Percentiles rank a stretch among this genome's conserved stretches.
phyloP scores from a whole-genome alignment of 176 grass and related monocot genomes.

The Rhynchospora breviuscula region DNA sequence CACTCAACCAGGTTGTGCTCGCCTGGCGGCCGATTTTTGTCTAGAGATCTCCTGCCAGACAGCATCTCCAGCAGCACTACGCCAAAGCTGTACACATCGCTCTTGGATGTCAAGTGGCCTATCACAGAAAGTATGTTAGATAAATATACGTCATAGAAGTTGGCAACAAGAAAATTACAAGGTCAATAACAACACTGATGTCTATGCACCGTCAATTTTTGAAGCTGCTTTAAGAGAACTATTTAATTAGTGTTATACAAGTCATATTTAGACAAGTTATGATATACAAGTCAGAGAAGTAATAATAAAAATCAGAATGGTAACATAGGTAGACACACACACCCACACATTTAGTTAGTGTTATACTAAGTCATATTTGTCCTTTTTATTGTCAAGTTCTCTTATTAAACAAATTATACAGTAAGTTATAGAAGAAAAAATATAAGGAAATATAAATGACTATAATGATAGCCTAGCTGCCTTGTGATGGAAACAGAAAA shows the following conservation, averaged over 20 bases:
- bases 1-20: constrained; percentile 80
- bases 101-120: constrained; percentile 68
- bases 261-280: too few relatives aligned
- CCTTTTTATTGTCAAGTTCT: neutral
- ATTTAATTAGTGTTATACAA: neutral
- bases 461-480: neutral
- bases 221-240: neutral
- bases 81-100: constrained; percentile 66
- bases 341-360: neutral
- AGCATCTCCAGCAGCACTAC: constrained; percentile 62
- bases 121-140: neutral
- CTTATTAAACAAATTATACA: neutral
- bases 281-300: neutral
- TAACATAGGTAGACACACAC: neutral
- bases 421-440: neutral
- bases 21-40: constrained; percentile 54
- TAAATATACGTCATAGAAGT: neutral
- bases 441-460: neutral
- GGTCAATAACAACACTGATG: neutral
- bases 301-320: neutral
- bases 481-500: constrained; percentile 11
- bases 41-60: constrained; percentile 41
- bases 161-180: neutral
- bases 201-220: neutral
- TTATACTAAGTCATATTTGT: neutral